Conservation (phyloP, 208 protist genomes). For the Crithidia mellificae region DNA sequence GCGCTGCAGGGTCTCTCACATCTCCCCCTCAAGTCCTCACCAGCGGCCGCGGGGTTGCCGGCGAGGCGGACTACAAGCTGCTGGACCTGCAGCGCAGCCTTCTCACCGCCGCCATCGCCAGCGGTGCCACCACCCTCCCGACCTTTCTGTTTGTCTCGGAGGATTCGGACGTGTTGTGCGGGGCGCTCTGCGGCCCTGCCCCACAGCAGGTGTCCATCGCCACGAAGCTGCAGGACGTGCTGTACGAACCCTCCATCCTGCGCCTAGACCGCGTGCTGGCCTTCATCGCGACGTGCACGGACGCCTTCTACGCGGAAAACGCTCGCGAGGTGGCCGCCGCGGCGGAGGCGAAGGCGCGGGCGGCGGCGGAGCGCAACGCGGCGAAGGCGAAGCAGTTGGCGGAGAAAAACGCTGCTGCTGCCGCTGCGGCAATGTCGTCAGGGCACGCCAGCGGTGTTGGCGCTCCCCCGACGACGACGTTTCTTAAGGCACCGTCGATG, state of each 20-base stretch:
- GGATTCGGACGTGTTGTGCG: constrained; percentile 86
- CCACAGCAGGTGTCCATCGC: constrained; percentile 75
- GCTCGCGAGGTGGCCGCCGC: constrained; percentile 24
- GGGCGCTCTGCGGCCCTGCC: constrained; percentile 76
- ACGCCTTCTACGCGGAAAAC: constrained; percentile 47
- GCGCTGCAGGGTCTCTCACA: neutral
- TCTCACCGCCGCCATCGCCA: constrained; percentile 34
- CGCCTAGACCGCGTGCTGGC: constrained; percentile 69
- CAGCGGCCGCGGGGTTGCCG: constrained; percentile 76
- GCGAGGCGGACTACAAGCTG: constrained; percentile 91
- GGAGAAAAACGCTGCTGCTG: too few relatives aligned
- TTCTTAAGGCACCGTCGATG: too few relatives aligned
- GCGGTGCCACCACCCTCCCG: constrained; percentile 31
- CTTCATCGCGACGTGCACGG: constrained; percentile 73
- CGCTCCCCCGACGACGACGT: too few relatives aligned
- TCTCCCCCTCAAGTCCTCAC: constrained; percentile 52
- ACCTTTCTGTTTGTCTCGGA: constrained; percentile 85
- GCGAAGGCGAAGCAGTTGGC: constrained; percentile 4
- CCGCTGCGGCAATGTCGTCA: neutral
- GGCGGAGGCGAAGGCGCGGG: constrained; percentile 5
- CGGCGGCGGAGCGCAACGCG: constrained; percentile 5
- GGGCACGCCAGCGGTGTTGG: neutral
- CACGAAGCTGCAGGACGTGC: constrained; percentile 76
- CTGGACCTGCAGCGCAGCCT: constrained; percentile 73
- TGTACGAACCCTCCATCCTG: constrained; percentile 73